Evolutionary conservation across 177 flowering plant genomes (phyloP).

Genomic region (Vitis hybrid): DNA sequence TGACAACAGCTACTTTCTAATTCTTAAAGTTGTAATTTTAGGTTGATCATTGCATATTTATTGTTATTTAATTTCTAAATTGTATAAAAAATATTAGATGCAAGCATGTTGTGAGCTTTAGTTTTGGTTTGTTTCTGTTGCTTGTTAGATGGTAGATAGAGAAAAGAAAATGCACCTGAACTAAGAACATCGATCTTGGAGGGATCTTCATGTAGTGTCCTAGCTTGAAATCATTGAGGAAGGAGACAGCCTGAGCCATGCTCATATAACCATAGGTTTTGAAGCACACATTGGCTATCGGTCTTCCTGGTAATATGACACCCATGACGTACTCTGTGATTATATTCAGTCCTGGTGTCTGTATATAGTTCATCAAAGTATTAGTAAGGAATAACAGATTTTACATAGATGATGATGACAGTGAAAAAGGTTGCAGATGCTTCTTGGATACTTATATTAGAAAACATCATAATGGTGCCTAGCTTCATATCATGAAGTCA

Average conservation of each 20-base stretch:
- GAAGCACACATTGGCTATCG: conserved; percentile 91
- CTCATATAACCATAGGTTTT: conserved; percentile 90
- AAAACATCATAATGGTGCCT: no score
- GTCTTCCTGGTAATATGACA: conserved; percentile 66
- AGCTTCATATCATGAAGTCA: no score
- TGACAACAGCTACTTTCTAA: background rate
- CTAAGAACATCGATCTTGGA: conserved; percentile 86
- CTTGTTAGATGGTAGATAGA: background rate
- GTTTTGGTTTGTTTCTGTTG: background rate
- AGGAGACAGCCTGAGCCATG: conserved; percentile 83
- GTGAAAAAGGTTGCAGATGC: background rate
- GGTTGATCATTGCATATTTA: background rate
- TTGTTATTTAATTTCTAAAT: background rate
- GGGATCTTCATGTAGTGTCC: conserved; percentile 98
- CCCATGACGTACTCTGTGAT: conserved; percentile 89
- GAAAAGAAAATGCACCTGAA: conserved; percentile 55
- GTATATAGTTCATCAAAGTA: conserved; percentile 8
- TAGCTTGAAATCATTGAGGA: conserved; percentile 81
- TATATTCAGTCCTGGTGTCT: conserved; percentile 88
- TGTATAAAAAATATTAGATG: background rate
- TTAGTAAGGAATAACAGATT: background rate
- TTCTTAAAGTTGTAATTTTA: background rate
- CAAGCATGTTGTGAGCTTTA: background rate
- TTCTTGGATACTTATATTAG: background rate
- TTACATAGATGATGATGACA: background rate